Percentiles rank a stretch among this genome's conserved stretches.
Conservation (phyloP, 1,284 basidiomycete species). For the Cystobasidiaceae sp. region DNA sequence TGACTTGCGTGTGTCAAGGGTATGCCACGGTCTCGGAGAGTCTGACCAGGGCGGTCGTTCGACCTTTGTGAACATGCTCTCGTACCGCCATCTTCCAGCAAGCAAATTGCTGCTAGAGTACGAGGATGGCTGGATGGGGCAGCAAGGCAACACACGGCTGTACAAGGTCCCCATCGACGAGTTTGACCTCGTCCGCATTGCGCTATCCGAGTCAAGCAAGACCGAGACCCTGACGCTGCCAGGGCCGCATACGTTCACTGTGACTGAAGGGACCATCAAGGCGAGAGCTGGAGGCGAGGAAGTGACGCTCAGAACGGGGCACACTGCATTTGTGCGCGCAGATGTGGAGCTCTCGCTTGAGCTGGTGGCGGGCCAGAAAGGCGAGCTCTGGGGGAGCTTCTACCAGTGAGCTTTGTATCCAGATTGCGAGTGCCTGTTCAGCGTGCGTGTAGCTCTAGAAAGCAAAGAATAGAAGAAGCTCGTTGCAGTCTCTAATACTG, state of each 20-base stretch:
- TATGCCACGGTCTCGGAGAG: conserved; percentile 36
- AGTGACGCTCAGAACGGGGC: conserved; percentile 28
- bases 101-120: conserved; percentile 32
- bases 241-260: conserved; percentile 35
- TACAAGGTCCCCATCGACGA: conserved; percentile 35
- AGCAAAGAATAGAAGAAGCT: too few species aligned
- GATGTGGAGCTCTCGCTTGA: conserved; percentile 10
- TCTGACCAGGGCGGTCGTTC: conserved; percentile 33
- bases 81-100: conserved; percentile 36
- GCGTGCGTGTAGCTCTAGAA: too few species aligned
- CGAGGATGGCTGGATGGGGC: conserved; percentile 31
- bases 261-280: conserved; percentile 31
- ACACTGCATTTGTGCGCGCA: conserved; percentile 34
- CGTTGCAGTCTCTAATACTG: too few species aligned
- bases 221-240: conserved; percentile 31
- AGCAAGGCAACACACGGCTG: conserved; percentile 27
- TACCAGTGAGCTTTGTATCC: too few species aligned
- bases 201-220: not conserved
- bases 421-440: too few species aligned
- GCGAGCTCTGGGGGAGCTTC: conserved; percentile 36
- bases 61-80: conserved; percentile 40
- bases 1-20: too few species aligned
- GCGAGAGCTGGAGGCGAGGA: conserved; percentile 23
- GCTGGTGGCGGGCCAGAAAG: conserved; percentile 10
- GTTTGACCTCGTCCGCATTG: not conserved